Evolutionary conservation across 331 rosid species (phyloP).

Genomic region (Telfairia occidentalis): DNA sequence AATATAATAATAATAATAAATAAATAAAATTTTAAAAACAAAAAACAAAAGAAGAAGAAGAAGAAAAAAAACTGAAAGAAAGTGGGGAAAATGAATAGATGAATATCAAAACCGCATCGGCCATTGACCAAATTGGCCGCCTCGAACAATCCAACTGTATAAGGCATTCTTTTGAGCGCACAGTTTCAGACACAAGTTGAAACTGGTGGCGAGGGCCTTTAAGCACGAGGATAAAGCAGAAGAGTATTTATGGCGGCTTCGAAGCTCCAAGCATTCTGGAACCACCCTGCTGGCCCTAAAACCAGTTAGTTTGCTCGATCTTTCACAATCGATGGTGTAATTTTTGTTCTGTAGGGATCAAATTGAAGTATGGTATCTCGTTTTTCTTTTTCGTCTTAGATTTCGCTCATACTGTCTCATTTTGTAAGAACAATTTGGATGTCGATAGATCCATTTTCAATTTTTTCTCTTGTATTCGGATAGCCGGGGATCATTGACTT

Average conservation of each 20-base stretch:
- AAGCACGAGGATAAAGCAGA: background rate
- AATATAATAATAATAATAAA: background rate
- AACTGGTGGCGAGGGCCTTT: background rate
- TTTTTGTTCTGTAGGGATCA: background rate
- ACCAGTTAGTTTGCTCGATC: constrained; percentile 51
- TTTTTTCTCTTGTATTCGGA: background rate
- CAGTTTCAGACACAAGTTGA: background rate
- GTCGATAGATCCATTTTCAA: background rate
- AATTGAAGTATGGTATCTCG: background rate
- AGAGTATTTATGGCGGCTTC: constrained; percentile 51
- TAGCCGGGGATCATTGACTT: background rate
- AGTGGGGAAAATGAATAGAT: no score
- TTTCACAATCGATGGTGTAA: background rate
- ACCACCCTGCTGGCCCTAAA: constrained; percentile 98
- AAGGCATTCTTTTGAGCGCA: background rate
- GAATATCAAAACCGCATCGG: background rate
- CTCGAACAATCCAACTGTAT: background rate
- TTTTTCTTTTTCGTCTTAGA: background rate
- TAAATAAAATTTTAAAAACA: background rate
- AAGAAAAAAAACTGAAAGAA: no score
- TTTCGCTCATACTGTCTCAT: background rate
- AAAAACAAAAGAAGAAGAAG: no score
- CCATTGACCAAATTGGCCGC: background rate
- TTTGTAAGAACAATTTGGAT: background rate
- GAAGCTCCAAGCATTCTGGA: constrained; percentile 85